Conservation (phyloP, 129 eudicot species). For the Kitagawia praeruptora region DNA sequence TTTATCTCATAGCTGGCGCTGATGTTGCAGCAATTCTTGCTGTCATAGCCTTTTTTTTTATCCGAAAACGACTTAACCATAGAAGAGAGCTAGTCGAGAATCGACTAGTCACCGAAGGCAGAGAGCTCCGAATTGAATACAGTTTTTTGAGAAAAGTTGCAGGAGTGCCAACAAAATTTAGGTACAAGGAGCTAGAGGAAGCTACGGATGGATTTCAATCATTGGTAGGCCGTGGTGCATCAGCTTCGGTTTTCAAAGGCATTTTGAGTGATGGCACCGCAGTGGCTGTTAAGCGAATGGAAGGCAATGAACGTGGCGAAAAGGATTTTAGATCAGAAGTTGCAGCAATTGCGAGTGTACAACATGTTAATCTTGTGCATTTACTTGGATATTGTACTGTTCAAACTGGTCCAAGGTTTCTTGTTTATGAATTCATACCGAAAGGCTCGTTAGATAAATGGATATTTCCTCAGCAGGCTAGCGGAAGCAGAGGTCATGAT, state of each 20-base stretch:
- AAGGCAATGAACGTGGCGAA: constrained; percentile 67
- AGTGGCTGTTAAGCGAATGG: constrained; percentile 71
- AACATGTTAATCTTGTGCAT: constrained; percentile 70
- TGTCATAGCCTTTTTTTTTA: constrained; percentile 25
- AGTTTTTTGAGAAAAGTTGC: constrained; percentile 82
- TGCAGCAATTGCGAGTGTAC: constrained; percentile 82
- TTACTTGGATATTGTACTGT: constrained; percentile 54
- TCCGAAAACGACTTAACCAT: constrained; percentile 32
- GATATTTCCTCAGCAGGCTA: constrained; percentile 42
- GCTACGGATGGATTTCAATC: constrained; percentile 57
- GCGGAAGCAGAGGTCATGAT: background rate
- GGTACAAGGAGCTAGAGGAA: constrained; percentile 54
- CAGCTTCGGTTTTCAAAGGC: constrained; percentile 66
- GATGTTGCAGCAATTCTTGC: constrained; percentile 51
- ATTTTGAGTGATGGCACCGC: constrained; percentile 51
- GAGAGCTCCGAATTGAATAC: constrained; percentile 69
- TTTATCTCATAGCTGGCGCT: constrained; percentile 52
- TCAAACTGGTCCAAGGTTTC: constrained; percentile 36
- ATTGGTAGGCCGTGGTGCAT: constrained; percentile 61
- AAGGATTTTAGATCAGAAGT: constrained; percentile 71
- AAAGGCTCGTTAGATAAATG: constrained; percentile 73
- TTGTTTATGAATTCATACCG: constrained; percentile 56
- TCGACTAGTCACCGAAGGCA: constrained; percentile 48
- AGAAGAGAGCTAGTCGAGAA: constrained; percentile 37
- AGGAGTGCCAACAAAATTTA: constrained; percentile 72